Conservation (phyloP, 2,329 filamentous ascomycete genomes). For the Ceratocystis destructans region DNA sequence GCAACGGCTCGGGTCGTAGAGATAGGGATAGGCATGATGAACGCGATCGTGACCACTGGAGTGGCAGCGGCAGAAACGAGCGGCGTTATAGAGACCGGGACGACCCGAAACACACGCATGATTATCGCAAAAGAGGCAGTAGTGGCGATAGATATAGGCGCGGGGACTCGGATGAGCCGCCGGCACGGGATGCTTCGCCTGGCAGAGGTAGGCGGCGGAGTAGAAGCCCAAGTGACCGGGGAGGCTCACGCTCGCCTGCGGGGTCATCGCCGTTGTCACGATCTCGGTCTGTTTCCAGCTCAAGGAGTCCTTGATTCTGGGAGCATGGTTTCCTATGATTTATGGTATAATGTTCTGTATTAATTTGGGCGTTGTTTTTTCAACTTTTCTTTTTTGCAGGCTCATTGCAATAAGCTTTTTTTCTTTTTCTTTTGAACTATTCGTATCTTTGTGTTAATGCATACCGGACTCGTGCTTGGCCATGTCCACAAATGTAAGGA, state of each 20-base stretch:
- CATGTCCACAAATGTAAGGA: too few species aligned
- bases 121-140: background rate
- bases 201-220: background rate
- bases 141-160: conserved; percentile 5
- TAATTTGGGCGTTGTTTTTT: background rate
- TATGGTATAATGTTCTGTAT: background rate
- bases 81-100: conserved; percentile 17
- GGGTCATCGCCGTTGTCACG: background rate
- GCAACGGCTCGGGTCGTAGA: background rate
- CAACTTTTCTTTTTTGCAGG: background rate
- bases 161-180: background rate
- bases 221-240: background rate
- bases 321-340: background rate
- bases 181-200: background rate
- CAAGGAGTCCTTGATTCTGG: conserved; percentile 6
- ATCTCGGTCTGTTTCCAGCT: background rate
- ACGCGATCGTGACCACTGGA: background rate
- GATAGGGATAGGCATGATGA: background rate
- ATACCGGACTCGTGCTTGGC: background rate
- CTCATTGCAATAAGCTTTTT: background rate
- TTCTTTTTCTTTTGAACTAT: background rate
- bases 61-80: background rate
- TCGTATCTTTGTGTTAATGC: background rate
- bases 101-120: conserved; percentile 8
- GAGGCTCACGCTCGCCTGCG: conserved; percentile 10